phyloP scores from a whole-genome alignment of 306 rosid genomes.

The Herpetospermum pedunculosum region DNA sequence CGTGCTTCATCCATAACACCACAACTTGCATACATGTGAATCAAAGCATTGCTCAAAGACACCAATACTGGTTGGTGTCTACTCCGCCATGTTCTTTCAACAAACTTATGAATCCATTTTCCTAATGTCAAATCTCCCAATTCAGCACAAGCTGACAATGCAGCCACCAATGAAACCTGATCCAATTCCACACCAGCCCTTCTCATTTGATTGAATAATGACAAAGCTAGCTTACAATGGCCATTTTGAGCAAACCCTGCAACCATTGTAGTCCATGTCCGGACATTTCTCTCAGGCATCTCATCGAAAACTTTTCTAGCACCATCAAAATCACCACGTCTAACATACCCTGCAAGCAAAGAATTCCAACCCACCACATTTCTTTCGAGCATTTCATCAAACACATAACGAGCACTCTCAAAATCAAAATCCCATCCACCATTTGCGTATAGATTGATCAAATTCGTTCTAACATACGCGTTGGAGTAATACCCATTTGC shows the following conservation, averaged over 20 bases:
- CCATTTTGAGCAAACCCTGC: slow-evolving; percentile 44
- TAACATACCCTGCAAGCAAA: slow-evolving; percentile 42
- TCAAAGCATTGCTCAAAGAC: slow-evolving; percentile 53
- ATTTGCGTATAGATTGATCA: slow-evolving; percentile 33
- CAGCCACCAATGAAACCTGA: slow-evolving; percentile 51
- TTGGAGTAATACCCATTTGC: slow-evolving; percentile 47
- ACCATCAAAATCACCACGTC: slow-evolving; percentile 29
- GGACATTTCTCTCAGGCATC: slow-evolving; percentile 48
- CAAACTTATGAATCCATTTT: slow-evolving; percentile 53
- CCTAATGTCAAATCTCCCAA: slow-evolving; percentile 53
- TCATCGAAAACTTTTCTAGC: slow-evolving; percentile 35
- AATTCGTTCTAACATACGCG: slow-evolving; percentile 43
- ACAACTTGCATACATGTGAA: slow-evolving; percentile 78
- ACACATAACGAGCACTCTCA: slow-evolving; percentile 33
- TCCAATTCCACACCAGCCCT: slow-evolving; percentile 44
- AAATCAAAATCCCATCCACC: slow-evolving; percentile 12
- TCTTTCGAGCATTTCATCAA: slow-evolving; percentile 44
- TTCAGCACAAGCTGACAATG: slow-evolving; percentile 57
- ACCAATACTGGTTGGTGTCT: slow-evolving; percentile 21
- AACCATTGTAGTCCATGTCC: slow-evolving; percentile 63
- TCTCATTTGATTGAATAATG: slow-evolving; percentile 52
- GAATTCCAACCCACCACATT: slow-evolving; percentile 63
- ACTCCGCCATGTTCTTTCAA: slow-evolving; percentile 19
- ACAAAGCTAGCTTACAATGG: slow-evolving; percentile 34
- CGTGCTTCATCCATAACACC: slow-evolving; percentile 44